phyloP scores from a whole-genome alignment of 2,329 filamentous ascomycete species.

The Calonectria leucothoes region DNA sequence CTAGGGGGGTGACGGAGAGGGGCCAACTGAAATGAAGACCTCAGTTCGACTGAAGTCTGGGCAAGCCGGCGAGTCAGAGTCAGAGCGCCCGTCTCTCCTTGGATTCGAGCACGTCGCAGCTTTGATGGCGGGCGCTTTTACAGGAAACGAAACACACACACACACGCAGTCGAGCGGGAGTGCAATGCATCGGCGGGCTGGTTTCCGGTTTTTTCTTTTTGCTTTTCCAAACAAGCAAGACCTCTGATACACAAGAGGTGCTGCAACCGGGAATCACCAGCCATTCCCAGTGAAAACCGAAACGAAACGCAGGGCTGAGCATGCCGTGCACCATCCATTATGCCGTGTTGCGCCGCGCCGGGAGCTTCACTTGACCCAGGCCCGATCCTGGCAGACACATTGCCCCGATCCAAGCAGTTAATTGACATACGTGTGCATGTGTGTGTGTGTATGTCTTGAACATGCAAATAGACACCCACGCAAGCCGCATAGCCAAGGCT shows the following conservation, averaged over 20 bases:
- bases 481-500: background rate
- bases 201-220: background rate
- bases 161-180: background rate
- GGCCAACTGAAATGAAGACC: constrained; percentile 23
- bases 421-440: background rate
- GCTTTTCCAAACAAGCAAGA: background rate
- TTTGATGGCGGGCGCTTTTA: background rate
- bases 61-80: constrained; percentile 29
- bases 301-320: constrained; percentile 15
- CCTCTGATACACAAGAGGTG: background rate
- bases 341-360: constrained; percentile 11
- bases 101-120: background rate
- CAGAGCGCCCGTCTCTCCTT: background rate
- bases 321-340: constrained; percentile 11
- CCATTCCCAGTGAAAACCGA: constrained; percentile 2
- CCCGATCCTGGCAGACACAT: background rate
- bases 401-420: background rate
- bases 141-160: constrained; percentile 3
- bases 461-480: background rate
- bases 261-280: background rate
- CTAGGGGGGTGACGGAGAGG: background rate
- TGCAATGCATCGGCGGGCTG: background rate
- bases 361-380: background rate
- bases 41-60: constrained; percentile 29
- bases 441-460: background rate